These are phyloP conservation scores for Leishmania tarentolae DNA, from an alignment of 208 protist genomes.

Conservation along the genomic window DNA sequence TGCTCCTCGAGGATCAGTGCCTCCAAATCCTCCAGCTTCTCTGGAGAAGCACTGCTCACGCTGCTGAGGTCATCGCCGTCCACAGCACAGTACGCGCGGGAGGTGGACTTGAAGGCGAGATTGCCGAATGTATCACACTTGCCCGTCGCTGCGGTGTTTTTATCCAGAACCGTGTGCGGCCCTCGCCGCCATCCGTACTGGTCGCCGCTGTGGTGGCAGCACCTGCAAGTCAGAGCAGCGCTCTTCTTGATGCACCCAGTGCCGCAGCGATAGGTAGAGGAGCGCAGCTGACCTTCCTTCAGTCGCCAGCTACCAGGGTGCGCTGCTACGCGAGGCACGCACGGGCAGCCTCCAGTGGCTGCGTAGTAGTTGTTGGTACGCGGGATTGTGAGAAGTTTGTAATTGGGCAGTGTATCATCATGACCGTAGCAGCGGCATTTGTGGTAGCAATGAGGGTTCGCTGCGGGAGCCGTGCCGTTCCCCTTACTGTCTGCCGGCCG, in stretches of 20 bases:
- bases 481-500: slow-evolving; percentile 9
- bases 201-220: slow-evolving; percentile 59
- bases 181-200: slow-evolving; percentile 69
- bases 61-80: slow-evolving; percentile 40
- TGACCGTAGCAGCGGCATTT: slow-evolving; percentile 69
- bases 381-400: slow-evolving; percentile 68
- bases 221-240: slow-evolving; percentile 18
- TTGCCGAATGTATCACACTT: slow-evolving; percentile 85
- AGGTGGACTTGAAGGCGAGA: slow-evolving; percentile 65
- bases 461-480: background rate
- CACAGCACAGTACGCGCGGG: slow-evolving; percentile 18
- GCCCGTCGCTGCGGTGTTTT: slow-evolving; percentile 68
- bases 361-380: slow-evolving; percentile 86
- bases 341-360: slow-evolving; percentile 68
- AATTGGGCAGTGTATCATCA: slow-evolving; percentile 56
- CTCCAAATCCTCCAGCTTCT: slow-evolving; percentile 79
- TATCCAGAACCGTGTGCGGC: slow-evolving; percentile 60
- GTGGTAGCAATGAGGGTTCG: slow-evolving; percentile 34
- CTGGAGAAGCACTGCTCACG: slow-evolving; percentile 57
- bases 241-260: slow-evolving; percentile 44
- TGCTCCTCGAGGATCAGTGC: slow-evolving; percentile 76
- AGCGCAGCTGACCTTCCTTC: slow-evolving; percentile 59
- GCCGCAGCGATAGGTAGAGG: slow-evolving; percentile 44
- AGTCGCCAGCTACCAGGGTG: slow-evolving; percentile 75
- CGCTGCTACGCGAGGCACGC: slow-evolving; percentile 63